These are phyloP conservation scores for Mrakiaceae sp. DNA, from an alignment of 1,284 basidiomycete species.

Conservation along the genomic window DNA sequence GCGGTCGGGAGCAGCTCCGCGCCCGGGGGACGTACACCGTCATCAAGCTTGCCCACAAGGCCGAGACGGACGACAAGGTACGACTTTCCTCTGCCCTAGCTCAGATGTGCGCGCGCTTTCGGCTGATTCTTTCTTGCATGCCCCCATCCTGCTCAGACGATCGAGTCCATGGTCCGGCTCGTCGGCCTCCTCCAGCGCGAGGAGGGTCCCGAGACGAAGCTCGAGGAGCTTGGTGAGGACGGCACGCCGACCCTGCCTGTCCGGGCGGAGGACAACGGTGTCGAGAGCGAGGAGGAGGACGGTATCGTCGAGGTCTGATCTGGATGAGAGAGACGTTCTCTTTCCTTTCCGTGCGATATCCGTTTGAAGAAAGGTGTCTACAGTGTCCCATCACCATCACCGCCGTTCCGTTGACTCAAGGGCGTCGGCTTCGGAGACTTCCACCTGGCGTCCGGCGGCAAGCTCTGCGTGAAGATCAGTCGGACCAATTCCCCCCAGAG, in stretches of 20 bases:
- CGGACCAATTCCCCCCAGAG: no score
- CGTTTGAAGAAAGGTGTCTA: no score
- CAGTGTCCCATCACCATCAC: no score
- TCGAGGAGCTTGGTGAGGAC: conserved; percentile 37
- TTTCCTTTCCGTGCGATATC: no score
- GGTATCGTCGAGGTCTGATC: not conserved
- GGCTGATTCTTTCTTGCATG: not conserved
- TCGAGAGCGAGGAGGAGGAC: not conserved
- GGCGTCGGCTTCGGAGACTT: no score
- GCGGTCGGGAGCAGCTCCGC: conserved; percentile 72
- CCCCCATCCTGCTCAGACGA: conserved; percentile 37
- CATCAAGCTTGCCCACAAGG: conserved; percentile 65
- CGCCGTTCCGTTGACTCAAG: no score
- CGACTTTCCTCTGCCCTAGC: not conserved
- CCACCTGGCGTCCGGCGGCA: no score
- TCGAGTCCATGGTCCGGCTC: conserved; percentile 56
- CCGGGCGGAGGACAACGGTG: not conserved
- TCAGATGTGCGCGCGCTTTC: not conserved
- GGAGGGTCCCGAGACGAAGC: conserved; percentile 46
- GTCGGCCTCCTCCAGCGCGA: conserved; percentile 63
- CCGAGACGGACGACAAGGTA: conserved; percentile 68
- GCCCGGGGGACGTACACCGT: conserved; percentile 79
- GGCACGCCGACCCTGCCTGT: not conserved
- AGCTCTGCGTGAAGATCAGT: no score
- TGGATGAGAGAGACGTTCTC: no score